Evolutionary conservation across 1,139 yeast genomes (phyloP), one percentile per base, ranked within the genome.

Genomic region (Saccharomyces hybrid): DNA sequence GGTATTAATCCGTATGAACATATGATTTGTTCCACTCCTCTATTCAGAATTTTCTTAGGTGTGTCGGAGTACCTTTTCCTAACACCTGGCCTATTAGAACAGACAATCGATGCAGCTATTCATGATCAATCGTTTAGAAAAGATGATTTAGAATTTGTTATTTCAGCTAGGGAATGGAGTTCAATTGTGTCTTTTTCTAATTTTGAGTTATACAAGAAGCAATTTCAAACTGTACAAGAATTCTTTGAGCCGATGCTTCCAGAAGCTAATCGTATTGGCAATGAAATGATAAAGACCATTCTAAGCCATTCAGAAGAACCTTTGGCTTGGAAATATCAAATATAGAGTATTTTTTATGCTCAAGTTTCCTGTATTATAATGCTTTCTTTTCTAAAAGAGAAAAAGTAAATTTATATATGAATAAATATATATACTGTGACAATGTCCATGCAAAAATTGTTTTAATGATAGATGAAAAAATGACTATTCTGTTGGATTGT

Each of bases 1-100:
- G 87, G 86, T 0, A 89, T 93, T 48, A 84, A 87, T 21, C 99
- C 99, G 1, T 91, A 93, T 66, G 97, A 91, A 68, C 99, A 93
- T 70, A 91, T 91, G 73, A 91, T 93, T 59, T 93, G 99, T 68
- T 89, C 97, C 1, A 93, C 99, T 0, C 99, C 99, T 42, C 65
- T 86, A 38, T 93, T 91, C 69, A 78, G 99, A 67, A 89, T 93
- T 49, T 89, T 95, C 72, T 77, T 93, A 51, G 99, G 98, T 47
- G 98, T 93, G 21, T 83, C 96, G 0, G 98, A 93, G 67, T 91
- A 89, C 68, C 74, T 93, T 34, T 93, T 93, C 68, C 84, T 96
- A 64, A 82, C 91, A 0, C 93, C 95, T 0, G 88, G 86, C 0
- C 72, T 91, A 47, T 72, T 93, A 47, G 97, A 90, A 54, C 84